These are phyloP conservation scores for Colletotrichum lentis DNA, from an alignment of 2,329 filamentous ascomycete species.

Conservation along the genomic window DNA sequence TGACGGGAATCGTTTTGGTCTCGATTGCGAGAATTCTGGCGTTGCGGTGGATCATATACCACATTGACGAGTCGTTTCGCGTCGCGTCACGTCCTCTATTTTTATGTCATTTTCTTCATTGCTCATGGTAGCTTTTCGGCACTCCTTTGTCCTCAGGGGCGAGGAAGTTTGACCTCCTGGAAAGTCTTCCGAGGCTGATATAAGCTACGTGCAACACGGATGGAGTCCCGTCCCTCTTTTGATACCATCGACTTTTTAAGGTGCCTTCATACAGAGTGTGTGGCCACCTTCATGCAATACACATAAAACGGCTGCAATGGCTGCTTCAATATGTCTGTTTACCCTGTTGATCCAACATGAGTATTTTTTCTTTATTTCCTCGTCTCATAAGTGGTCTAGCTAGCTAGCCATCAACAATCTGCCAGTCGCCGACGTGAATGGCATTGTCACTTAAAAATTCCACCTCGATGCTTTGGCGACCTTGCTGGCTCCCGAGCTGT, in stretches of 20 bases:
- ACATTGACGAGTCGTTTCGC: constrained; percentile 34
- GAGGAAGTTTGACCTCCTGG: neutral
- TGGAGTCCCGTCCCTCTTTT: neutral
- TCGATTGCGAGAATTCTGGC: constrained; percentile 31
- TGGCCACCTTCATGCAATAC: neutral
- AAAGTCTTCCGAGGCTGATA: too few relatives aligned
- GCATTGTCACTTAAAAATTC: constrained; percentile 62
- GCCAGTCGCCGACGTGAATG: constrained; percentile 56
- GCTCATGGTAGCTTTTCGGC: constrained; percentile 24
- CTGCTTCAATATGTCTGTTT: neutral
- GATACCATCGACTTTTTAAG: neutral
- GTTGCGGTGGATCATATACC: constrained; percentile 38
- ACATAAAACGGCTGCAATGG: neutral
- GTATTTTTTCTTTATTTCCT: neutral
- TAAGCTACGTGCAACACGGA: neutral
- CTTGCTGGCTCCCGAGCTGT: constrained; percentile 67
- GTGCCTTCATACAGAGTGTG: neutral
- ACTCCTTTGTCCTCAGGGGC: constrained; percentile 3
- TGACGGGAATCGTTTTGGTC: constrained; percentile 29
- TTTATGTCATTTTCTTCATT: neutral
- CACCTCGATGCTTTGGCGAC: constrained; percentile 57
- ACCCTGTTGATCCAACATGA: neutral
- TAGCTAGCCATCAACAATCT: constrained; percentile 40
- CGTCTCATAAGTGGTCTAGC: neutral
- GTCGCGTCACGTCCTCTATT: constrained; percentile 32